Evolutionary conservation across 2,329 filamentous ascomycete genomes (phyloP), one percentile per base, ranked within the genome.

Genomic region (Curvularia sp.): DNA sequence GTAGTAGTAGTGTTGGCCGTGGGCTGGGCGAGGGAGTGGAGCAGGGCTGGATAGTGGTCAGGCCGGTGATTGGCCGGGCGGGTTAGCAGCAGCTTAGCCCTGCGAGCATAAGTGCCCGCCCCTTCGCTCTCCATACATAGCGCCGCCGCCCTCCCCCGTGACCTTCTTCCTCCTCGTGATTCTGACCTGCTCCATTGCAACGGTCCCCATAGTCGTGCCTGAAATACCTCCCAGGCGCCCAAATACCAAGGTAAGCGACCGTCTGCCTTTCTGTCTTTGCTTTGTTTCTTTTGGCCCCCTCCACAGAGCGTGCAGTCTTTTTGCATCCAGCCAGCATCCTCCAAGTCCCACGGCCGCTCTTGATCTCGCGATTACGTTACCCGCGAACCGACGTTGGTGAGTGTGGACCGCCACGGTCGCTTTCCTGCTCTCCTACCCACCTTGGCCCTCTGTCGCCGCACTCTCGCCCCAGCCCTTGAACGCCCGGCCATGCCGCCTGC

Each of bases 81-180:
- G 27, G 49, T 15, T n/a, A 49, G 21, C 32, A 34, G 41, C 42
- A 42, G 27, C 45, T 15, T n/a, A 49, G 21, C 32, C 9, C 23
- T 36, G 34, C 34, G 15, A 5, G 34, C 32, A 36, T 13, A 36
- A 36, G 34, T 36, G 34, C 34, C 5, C 32, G 52, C 47, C 48
- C 50, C 50, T 49, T 38, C 48, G 34, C 34, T 30, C 45, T 56
- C 28, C 45, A 43, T 48, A 52, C 36, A 47, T 58, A 53, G 54
- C 54, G 58, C 48, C 41, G 41, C 41, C 47, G 28, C 34, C 41
- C 50, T 46, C 25, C 48, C 55, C 48, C 49, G 55, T 59, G 55
- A 59, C 46, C 55, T 42, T 57, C 55, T 53, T 55, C 54, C 38
- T 53, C 53, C 57, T 58, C 59, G 59, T 61, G 59, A 61, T 59